Conservation (phyloP, 768 basidiomycete species). For the Boletellus emodensis region DNA sequence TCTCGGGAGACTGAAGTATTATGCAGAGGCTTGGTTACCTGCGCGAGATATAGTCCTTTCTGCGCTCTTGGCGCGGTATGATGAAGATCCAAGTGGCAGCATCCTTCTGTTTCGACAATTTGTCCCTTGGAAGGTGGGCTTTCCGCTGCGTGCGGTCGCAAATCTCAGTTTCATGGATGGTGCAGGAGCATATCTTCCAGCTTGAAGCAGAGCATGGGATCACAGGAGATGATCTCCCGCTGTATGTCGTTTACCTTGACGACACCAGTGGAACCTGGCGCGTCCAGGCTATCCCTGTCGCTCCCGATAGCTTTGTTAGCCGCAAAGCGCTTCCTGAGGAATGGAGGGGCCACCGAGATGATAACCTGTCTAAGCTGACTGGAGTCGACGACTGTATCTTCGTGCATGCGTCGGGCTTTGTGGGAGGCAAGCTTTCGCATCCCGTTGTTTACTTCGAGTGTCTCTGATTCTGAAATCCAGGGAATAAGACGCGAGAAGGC, state of each 20-base stretch:
- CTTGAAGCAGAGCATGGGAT: conserved; percentile 61
- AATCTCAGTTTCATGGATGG: conserved; percentile 13
- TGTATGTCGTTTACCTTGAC: conserved; percentile 90
- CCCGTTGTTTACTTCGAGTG: background rate
- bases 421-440: conserved; percentile 62
- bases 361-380: conserved; percentile 63
- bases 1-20: conserved; percentile 71
- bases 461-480: conserved; percentile 36
- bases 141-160: background rate
- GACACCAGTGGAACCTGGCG: conserved; percentile 77
- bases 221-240: conserved; percentile 48
- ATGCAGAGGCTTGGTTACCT: conserved; percentile 87
- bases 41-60: conserved; percentile 75
- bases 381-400: conserved; percentile 86
- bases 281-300: conserved; percentile 84
- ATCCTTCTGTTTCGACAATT: conserved; percentile 79
- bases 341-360: conserved; percentile 92
- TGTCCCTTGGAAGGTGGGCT: conserved; percentile 80
- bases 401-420: conserved; percentile 95
- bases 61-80: conserved; percentile 51
- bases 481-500: conserved; percentile 88
- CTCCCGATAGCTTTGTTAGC: conserved; percentile 82
- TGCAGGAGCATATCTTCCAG: conserved; percentile 85
- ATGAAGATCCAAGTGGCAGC: conserved; percentile 65
- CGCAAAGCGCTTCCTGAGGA: conserved; percentile 88